phyloP scores from a whole-genome alignment of 306 rosid genomes.

The Corylus avellana region DNA sequence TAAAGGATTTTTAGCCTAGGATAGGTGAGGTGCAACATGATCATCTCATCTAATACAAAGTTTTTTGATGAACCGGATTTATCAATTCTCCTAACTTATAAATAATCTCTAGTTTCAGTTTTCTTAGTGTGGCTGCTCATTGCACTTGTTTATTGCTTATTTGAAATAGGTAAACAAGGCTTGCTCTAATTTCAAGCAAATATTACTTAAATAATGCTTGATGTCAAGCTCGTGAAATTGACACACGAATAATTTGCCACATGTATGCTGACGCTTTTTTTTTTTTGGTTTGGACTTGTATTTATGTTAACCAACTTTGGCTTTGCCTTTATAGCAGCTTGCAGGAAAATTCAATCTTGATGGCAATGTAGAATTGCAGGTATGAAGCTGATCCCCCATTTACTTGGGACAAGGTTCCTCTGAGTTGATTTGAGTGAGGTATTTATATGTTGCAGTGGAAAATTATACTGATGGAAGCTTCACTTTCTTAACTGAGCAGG shows the following conservation, averaged over 20 bases:
- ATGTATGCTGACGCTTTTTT: background rate
- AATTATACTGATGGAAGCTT: slow-evolving; percentile 30
- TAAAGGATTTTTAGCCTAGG: background rate
- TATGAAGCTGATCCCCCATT: slow-evolving; percentile 29
- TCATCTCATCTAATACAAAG: background rate
- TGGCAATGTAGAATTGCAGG: slow-evolving; percentile 84
- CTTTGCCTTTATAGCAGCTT: slow-evolving; percentile 41
- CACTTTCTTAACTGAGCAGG: slow-evolving; percentile 52
- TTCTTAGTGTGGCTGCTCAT: background rate
- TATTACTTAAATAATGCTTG: background rate
- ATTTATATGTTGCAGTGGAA: slow-evolving; percentile 20
- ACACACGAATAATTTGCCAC: background rate
- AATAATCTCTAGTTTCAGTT: background rate
- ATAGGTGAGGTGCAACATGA: background rate
- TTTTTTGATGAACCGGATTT: background rate
- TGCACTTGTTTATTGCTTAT: slow-evolving; percentile 5
- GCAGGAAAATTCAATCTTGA: slow-evolving; percentile 78
- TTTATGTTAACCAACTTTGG: slow-evolving; percentile 34
- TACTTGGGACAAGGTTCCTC: slow-evolving; percentile 1
- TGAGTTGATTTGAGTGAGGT: slow-evolving; percentile 19
- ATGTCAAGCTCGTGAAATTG: background rate
- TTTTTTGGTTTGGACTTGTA: slow-evolving; percentile 24
- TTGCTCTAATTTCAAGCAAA: background rate
- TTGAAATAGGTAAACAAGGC: background rate
- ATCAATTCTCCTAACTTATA: background rate